Evolutionary conservation across 768 basidiomycete species (phyloP), one percentile per base, ranked within the genome.

Genomic region (Leccinum disarticulatum): DNA sequence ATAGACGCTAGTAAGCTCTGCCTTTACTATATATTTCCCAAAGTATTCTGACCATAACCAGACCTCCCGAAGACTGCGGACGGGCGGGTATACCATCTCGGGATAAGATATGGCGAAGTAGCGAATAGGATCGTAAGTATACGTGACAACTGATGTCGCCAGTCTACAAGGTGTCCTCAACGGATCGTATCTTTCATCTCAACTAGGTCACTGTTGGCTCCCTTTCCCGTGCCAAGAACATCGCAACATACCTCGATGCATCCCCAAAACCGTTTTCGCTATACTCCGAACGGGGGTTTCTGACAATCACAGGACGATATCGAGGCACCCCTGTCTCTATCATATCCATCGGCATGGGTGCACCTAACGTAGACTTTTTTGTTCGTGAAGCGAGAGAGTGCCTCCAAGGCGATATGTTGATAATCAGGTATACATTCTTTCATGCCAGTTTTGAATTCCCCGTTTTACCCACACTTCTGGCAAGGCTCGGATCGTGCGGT

Each of bases 281-380:
- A 52, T 76, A 77, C 25, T 89, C 88, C 17, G 90, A 91, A 66
- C 81, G 91, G 52, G 90, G 90, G 3, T 93, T 91, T 72, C 72
- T 85, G 60, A 89, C 86, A 4, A 81, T 89, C 54, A 89, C 88
- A 5, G 89, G 88, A 11, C 78, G 81, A 35, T 89, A 85, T 72
- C 79, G 78, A 48, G 82, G 81, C 51, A 72, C 80, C 15, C 88
- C 90, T 8, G 71, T 93, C 30, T 88, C 87, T 6, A 82, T 93
- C 43, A 77, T 91, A 46, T 88, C 87, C 63, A 91, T 92, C 57
- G 91, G 91, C 13, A 93, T 93, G 91, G 91, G 91, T 19, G 79
- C 76, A 60, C 83, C 90, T 1, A 93, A 90, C 74, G 87, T 87
- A 76, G 91, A 93, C 72, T 93, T 93, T 74, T 91, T 93, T 70